Evolutionary conservation across 2,329 filamentous ascomycete genomes (phyloP).

Genomic region (Neonectria sp.): DNA sequence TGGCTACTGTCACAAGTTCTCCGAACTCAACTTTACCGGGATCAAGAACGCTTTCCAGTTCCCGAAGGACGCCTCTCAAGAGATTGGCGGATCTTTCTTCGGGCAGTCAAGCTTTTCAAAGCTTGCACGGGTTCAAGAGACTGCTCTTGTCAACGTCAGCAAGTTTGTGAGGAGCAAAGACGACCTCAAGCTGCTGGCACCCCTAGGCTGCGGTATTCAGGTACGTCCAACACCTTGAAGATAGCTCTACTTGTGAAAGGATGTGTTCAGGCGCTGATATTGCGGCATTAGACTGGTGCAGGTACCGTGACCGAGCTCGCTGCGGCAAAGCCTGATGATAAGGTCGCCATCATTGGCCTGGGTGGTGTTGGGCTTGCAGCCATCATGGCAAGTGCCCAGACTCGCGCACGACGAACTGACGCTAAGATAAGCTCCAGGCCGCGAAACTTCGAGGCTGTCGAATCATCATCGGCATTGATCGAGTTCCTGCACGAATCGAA

Average conservation of each 20-base stretch:
- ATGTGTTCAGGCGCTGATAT: not conserved
- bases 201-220: conserved; percentile 30
- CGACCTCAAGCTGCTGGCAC: conserved; percentile 28
- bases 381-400: conserved; percentile 2
- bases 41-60: conserved; percentile 7
- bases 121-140: conserved; percentile 23
- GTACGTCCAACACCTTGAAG: not conserved
- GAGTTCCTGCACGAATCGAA: conserved; percentile 18
- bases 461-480: conserved; percentile 27
- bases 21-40: conserved; percentile 23
- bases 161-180: conserved; percentile 11
- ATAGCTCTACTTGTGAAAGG: too few species aligned
- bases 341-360: conserved; percentile 17
- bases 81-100: conserved; percentile 27
- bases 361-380: conserved; percentile 27
- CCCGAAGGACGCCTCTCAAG: not conserved
- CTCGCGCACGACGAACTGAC: not conserved
- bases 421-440: too few species aligned
- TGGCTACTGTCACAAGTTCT: conserved; percentile 28
- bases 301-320: conserved; percentile 15
- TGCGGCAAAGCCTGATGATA: conserved; percentile 7
- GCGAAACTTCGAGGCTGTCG: conserved; percentile 21
- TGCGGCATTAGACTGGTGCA: conserved; percentile 9
- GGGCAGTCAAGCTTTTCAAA: conserved; percentile 29
- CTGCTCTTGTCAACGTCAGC: conserved; percentile 25